Base-by-base conservation (phyloP, 768 basidiomycete species). In the Glaciozyma martinii region DNA sequence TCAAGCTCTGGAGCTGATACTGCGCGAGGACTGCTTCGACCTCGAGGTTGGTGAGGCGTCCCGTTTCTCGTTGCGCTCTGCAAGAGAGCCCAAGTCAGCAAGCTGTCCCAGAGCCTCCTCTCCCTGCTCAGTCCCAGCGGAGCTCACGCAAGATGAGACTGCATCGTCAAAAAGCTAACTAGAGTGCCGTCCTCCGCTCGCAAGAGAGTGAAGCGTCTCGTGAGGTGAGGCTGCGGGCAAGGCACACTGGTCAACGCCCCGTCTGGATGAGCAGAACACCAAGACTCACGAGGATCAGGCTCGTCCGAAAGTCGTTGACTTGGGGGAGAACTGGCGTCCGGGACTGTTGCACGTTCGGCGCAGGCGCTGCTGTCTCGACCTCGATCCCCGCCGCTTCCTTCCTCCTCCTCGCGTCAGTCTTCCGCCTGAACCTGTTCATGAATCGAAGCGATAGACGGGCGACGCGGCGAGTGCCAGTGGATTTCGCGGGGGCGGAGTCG, bases 41-140 rank as follows among this genome's bases (percentile, higher is more conserved):
- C 57, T 74, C 73, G 43, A 47, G 43, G 0, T 56, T 63, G 0
- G 67, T 67, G 25, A 74, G 46, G 4, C 60, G 30, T 19, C 73
- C 73, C 0, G 66, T 71, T n/a, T 67, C 63, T 12, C 67, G 52
- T 49, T 74, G 71, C 1, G 27, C 57, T 2, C 73, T 72, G 70
- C 29, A 15, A 52, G n/a, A 18, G 13, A 23, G 1, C n/a, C 15
- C 2, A 44, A 0, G 21, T 19, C 44, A 44, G 46, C 5, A 9
- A 2, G 19, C 53, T 21, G 29, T 30, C 9, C 42, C 10, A 16
- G 6, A 19, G 29, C 21, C 23, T 16, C 19, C 52, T 29, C 2
- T 5, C 6, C 13, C 21, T 0, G 19, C 18, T 18, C 44, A 21
- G 32, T 30, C 0, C 12, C 23, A 25, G 5, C 27, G 15, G 16